Conservation (phyloP, 352 stramenopile species). For the Phytopythium ostracodes region DNA sequence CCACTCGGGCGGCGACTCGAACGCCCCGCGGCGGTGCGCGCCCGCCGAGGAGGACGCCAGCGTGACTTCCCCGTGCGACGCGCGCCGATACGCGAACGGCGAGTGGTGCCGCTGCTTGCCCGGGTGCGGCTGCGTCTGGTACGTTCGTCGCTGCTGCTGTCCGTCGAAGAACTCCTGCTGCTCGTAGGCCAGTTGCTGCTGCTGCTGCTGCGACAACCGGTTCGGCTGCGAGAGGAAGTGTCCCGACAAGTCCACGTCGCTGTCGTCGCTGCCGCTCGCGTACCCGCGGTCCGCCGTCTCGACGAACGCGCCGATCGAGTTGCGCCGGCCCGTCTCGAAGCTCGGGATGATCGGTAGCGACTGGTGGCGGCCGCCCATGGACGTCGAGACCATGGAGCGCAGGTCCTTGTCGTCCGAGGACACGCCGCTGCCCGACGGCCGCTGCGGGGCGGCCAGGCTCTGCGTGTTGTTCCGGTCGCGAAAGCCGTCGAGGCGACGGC, state of each 20-base stretch:
- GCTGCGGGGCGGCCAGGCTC: neutral
- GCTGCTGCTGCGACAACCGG: neutral
- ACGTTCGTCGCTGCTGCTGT: neutral
- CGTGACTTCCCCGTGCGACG: slow-evolving; percentile 2
- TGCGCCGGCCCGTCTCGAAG: slow-evolving; percentile 21
- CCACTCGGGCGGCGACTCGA: slow-evolving; percentile 67
- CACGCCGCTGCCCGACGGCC: slow-evolving; percentile 9
- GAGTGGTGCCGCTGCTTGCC: slow-evolving; percentile 7
- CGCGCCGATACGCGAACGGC: slow-evolving; percentile 8
- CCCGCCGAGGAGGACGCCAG: neutral
- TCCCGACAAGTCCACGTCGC: neutral
- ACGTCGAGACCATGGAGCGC: slow-evolving; percentile 19
- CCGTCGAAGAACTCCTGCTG: neutral
- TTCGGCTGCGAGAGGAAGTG: neutral
- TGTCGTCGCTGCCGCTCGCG: slow-evolving; percentile 7
- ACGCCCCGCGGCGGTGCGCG: slow-evolving; percentile 13
- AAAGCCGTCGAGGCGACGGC: neutral
- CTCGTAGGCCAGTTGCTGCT: neutral
- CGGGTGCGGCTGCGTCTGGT: slow-evolving; percentile 8
- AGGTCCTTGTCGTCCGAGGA: slow-evolving; percentile 18
- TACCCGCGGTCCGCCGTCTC: neutral
- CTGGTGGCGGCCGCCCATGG: slow-evolving; percentile 29
- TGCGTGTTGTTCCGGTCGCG: neutral
- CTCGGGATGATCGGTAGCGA: slow-evolving; percentile 57
- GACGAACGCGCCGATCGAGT: slow-evolving; percentile 1